Conservation (phyloP, 176 grass and related monocot genomes). For the Urochloa ruziziensis region DNA sequence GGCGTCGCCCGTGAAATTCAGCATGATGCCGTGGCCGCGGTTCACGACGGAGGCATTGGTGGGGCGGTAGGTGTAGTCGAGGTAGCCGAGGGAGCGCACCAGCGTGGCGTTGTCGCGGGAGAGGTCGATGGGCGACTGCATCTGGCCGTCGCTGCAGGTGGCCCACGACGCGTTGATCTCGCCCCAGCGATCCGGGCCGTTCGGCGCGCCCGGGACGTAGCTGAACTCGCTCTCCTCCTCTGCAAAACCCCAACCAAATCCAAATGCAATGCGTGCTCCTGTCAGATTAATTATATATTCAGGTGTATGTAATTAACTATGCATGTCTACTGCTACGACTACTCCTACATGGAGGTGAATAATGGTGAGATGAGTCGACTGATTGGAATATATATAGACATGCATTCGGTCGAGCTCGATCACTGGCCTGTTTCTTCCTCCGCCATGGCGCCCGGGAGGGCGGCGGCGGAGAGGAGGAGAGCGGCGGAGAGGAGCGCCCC, state of each 20-base stretch:
- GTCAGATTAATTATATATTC: neutral
- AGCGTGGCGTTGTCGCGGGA: neutral
- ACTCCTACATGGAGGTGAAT: too few relatives aligned
- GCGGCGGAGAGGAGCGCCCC: too few relatives aligned
- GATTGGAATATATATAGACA: too few relatives aligned
- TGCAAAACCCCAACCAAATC: neutral
- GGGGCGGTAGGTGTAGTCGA: slow-evolving; percentile 46
- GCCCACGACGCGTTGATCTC: slow-evolving; percentile 52
- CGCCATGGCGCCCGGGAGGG: too few relatives aligned
- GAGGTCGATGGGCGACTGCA: slow-evolving; percentile 79
- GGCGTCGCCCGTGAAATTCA: slow-evolving; percentile 40
- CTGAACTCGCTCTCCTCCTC: slow-evolving; percentile 55
- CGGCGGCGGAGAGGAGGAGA: too few relatives aligned
- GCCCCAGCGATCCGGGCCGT: slow-evolving; percentile 65
- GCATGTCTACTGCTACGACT: too few relatives aligned
- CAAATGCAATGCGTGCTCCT: neutral
- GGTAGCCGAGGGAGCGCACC: slow-evolving; percentile 30
- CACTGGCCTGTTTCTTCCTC: too few relatives aligned
- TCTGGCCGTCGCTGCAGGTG: slow-evolving; percentile 32
- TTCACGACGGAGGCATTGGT: slow-evolving; percentile 40
- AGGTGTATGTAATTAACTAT: too few relatives aligned
- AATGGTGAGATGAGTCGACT: too few relatives aligned
- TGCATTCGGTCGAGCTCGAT: too few relatives aligned
- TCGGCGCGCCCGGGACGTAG: slow-evolving; percentile 26
- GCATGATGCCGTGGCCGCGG: slow-evolving; percentile 69